Evolutionary conservation across 2,329 filamentous ascomycete species (phyloP), one percentile per base, ranked within the genome.

Genomic region (Colletotrichum sojae): DNA sequence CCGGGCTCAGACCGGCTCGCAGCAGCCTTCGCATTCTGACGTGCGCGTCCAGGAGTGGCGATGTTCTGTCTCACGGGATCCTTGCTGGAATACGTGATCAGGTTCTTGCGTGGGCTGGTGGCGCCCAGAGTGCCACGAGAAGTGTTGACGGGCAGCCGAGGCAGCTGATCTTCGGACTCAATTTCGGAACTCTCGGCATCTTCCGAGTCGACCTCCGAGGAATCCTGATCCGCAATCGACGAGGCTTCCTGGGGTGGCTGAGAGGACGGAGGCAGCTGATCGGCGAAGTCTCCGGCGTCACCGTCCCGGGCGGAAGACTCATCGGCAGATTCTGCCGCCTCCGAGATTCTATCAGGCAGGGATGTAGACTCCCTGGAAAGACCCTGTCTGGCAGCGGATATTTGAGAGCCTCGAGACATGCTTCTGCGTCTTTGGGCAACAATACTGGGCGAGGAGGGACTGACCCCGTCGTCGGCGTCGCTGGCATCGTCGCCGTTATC

Each of bases 71-170:
- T 36, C 31, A 8, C 31, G 4, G 79, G 75, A 80, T 22, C 80
- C 78, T 64, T 81, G 75, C 51, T 77, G 73, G 3, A 79, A 78
- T 36, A 81, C 65, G 51, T 71, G 74, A 57, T 77, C 76, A 2
- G 78, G 71, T 54, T 80, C 74, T 5, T 69, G 66, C 16, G 77
- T 73, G 5, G 60, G 16, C 43, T 53, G 46, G 6, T 54, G 40
- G 16, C 51, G 43, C 53, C 16, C n/a, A 43, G 27, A 12, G 48
- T 31, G 48, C 52, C 25, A 9, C 40, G 54, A 27, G 58, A 54
- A 18, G 53, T 54, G 13, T 8, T 43, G 20, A 55, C 49, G 12
- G 63, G 67, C 13, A 67, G 57, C 10, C 58, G 57, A 45, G 67
- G 63, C 15, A 48, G 45, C 52, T 53, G 40, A 53, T 52, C 58